Evolutionary conservation across 2,329 filamentous ascomycete genomes (phyloP), one percentile per base, ranked within the genome.

Genomic region (Anisogramma anomala): DNA sequence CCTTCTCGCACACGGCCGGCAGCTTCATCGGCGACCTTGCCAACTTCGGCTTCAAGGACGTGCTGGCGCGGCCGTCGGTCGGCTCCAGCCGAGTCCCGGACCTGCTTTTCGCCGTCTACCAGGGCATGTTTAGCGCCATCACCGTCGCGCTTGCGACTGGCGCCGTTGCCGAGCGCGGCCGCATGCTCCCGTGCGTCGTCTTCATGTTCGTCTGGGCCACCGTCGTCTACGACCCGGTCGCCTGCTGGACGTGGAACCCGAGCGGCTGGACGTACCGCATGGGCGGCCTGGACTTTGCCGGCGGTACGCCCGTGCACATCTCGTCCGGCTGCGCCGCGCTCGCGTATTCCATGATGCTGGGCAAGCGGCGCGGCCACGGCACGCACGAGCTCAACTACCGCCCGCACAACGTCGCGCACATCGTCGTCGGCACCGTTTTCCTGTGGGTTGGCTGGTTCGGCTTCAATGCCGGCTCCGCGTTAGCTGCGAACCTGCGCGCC

Each of bases 371-470:
- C 47, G 86, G 86, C 17, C 84, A 93, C 58, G 84, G 84, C 36
- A 93, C 85, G 20, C 81, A 87, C 56, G 84, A 89, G 59, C 70
- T 94, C 53, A 93, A 93, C 65, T 94, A 89, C 62, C 82, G 87
- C 37, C 87, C 87, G 8, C 87, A 94, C 67, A 94, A 94, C 54
- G 85, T 93, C 34, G 91, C 86, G 3, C 84, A 93, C 59, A 87
- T 94, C 51, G 85, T 94, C 39, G 82, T 93, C 42, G 87, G 87
- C 22, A 94, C 87, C 3, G 85, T 94, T 34, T 94, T 94, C 64
- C 77, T 94, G 13, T 94, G 87, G 86, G 83, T 94, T 13, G 87
- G 87, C 40, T 94, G 86, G 87, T 93, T 94, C 55, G 87, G 87
- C 35, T 94, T 94, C 76, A 94, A 94, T 54, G 85, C 84, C 36